Evolutionary conservation across 805 yeast species (phyloP), one percentile per base, ranked within the genome.

Genomic region (Candida taoyuanica): DNA sequence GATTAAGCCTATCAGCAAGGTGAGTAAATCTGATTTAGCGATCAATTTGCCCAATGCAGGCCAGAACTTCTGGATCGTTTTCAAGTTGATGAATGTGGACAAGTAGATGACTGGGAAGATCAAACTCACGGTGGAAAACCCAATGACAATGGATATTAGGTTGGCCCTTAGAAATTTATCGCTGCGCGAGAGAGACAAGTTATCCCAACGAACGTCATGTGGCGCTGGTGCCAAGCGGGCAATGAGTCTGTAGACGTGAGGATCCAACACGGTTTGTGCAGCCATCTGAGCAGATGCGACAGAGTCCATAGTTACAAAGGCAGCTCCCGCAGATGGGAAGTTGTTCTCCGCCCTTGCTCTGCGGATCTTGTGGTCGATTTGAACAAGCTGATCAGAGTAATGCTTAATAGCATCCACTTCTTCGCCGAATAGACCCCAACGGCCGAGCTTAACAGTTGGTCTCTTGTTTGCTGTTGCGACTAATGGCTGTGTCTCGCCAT

Each of bases 211-310:
- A 9, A 91, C 83, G 58, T 91, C 98, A 55, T 84, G 91, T 3
- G 98, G 97, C 2, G 98, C 95, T 0, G 98, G 98, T 1, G 98
- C 98, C 39, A 88, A 66, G 27, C 73, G 69, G 5, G 96, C 84
- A 33, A 89, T 85, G 37, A 93, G 68, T 40, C 81, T 82, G 55
- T 85, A 80, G 12, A 93, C 86, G 40, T 85, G 74, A 1, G 97
- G 97, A 55, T 89, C 96, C 39, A 93, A 60, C 0, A 91, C 89
- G 0, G 97, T 91, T 59, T 93, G 98, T 0, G 97, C 96, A 26
- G 91, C 81, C 86, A 88, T 82, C 59, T 91, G 98, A 4, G 98
- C 97, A 46, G 89, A 81, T 0, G 96, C 95, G 4, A 88, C 97
- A 0, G 93, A 76, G 48, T 85, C 91, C 96, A 91, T 85, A 0